Conservation (phyloP, 208 protist species). For the Blastocrithidia nonstop region DNA sequence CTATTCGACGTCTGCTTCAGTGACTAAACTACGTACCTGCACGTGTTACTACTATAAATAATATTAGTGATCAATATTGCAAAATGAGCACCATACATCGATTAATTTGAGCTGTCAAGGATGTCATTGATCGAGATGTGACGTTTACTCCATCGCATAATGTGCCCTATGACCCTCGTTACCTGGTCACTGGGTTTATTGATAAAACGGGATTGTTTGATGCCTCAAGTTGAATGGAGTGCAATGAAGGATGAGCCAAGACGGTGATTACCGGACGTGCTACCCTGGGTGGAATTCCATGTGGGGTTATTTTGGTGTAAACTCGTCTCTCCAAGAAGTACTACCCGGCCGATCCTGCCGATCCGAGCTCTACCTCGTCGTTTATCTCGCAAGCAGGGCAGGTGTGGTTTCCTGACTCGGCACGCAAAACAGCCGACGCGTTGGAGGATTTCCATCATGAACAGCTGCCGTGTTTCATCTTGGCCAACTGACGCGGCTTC, state of each 20-base stretch:
- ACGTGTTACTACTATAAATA: no score
- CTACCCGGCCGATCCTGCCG: conserved; percentile 92
- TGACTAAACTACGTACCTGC: conserved; percentile 89
- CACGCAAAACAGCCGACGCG: conserved; percentile 96
- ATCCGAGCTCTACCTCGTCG: conserved; percentile 59
- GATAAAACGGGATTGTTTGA: conserved; percentile 79
- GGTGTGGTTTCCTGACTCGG: conserved; percentile 97
- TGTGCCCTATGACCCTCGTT: conserved; percentile 73
- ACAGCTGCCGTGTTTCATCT: conserved; percentile 93
- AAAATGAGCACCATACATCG: conserved; percentile 25
- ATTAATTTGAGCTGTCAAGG: conserved; percentile 13
- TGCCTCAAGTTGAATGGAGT: conserved; percentile 82
- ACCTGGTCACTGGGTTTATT: conserved; percentile 43
- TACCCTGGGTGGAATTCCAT: conserved; percentile 93
- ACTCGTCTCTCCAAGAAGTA: conserved; percentile 89
- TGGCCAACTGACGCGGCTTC: conserved; percentile 99
- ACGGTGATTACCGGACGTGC: conserved; percentile 93
- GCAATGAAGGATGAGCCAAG: conserved; percentile 92
- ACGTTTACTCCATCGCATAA: conserved; percentile 43
- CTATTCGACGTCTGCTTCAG: conserved; percentile 42
- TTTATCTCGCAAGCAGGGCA: conserved; percentile 76
- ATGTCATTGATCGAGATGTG: conserved; percentile 70
- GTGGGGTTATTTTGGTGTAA: conserved; percentile 96
- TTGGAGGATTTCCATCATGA: conserved; percentile 96
- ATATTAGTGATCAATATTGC: no score